Evolutionary conservation across 208 protist genomes (phyloP).

Genomic region (Willaertia magna): DNA sequence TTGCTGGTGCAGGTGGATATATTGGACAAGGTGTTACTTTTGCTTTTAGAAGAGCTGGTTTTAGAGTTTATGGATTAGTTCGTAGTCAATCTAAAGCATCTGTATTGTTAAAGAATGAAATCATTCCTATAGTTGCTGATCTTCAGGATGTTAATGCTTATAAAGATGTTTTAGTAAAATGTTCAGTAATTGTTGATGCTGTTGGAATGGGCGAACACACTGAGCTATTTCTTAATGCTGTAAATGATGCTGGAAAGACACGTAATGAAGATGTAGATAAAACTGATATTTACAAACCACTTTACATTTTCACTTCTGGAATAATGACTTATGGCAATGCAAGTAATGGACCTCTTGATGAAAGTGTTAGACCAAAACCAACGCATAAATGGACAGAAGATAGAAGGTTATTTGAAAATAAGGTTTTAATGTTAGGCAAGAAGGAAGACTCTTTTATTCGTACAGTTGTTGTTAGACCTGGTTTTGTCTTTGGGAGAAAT

Average conservation of each 20-base stretch:
- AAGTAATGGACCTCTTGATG: background rate
- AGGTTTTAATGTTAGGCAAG: background rate
- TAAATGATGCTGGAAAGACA: background rate
- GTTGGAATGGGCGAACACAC: background rate
- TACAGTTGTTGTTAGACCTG: background rate
- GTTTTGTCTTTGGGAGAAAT: background rate
- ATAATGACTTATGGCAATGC: background rate
- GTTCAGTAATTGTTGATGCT: background rate
- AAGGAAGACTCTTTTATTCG: background rate
- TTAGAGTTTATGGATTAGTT: background rate
- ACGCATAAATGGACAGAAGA: background rate
- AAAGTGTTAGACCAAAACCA: background rate
- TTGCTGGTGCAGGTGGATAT: background rate
- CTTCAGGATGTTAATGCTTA: background rate
- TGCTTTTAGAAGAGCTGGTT: background rate
- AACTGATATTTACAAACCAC: background rate
- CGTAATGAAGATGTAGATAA: background rate
- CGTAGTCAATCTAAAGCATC: background rate
- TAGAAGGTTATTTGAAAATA: background rate
- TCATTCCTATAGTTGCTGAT: background rate
- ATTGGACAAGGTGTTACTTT: background rate
- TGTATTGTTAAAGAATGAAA: background rate
- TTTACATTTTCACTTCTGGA: background rate
- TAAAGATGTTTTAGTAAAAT: background rate
- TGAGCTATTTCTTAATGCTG: background rate